A percentile compares a stretch with the other conserved stretches of the same genome.
Conservation (phyloP, 352 stramenopile species). For the Phytophthora palmivora region DNA sequence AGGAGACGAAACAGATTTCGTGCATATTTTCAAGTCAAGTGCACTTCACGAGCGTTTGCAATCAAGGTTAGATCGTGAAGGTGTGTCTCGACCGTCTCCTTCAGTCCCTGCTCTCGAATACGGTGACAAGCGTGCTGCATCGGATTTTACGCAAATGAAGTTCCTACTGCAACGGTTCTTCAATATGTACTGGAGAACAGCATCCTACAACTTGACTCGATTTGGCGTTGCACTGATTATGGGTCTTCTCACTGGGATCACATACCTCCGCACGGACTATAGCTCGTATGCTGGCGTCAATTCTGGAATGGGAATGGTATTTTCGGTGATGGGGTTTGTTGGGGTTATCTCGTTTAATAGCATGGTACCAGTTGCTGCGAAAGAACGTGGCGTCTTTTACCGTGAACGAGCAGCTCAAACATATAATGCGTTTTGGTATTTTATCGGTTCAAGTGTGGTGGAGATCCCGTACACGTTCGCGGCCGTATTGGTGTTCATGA, state of each 20-base stretch:
- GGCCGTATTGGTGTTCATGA: constrained; percentile 10
- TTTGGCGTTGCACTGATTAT: constrained; percentile 5
- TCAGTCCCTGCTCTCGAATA: constrained; percentile 12
- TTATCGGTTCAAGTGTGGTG: constrained; percentile 11
- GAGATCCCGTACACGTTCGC: constrained; percentile 20
- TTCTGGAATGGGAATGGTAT: constrained; percentile 23
- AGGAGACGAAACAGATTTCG: constrained; percentile 11
- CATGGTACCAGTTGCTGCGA: constrained; percentile 8
- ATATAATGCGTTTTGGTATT: constrained; percentile 28
- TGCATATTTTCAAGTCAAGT: constrained; percentile 10
- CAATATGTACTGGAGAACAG: constrained; percentile 23
- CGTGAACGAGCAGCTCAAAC: constrained; percentile 22
- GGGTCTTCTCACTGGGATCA: constrained; percentile 2
- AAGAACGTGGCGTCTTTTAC: constrained; percentile 17
- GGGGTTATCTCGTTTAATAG: constrained; percentile 12
- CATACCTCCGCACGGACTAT: constrained; percentile 11
- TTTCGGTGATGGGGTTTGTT: constrained; percentile 6
- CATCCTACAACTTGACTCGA: constrained; percentile 26
- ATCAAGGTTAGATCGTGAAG: too few species aligned
- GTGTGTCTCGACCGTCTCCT: constrained; percentile 1
- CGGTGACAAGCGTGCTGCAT: constrained; percentile 18
- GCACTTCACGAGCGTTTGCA: not conserved
- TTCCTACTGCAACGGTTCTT: constrained; percentile 15
- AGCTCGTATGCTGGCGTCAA: constrained; percentile 16
- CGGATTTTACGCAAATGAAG: constrained; percentile 23